Base-by-base conservation (phyloP, 2,329 filamentous ascomycete species). In the Diaporthe humulicola region DNA sequence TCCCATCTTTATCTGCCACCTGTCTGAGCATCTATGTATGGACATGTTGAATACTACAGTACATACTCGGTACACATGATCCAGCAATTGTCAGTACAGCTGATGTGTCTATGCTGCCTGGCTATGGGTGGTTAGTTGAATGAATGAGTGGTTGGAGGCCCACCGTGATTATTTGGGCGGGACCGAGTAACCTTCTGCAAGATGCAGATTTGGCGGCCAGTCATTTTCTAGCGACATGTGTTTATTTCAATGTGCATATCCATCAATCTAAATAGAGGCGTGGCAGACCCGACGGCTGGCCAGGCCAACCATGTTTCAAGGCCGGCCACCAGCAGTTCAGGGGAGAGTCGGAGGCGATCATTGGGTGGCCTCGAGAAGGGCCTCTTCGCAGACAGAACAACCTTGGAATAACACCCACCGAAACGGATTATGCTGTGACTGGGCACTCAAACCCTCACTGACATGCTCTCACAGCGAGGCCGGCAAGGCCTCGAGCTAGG, bases 231-330 rank as follows among this genome's bases (percentile, higher is more conserved):
- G 58, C 38, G 38, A 64, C 12, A 30, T 52, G 64, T 38, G 22
- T 40, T 52, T 54, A 19, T 67, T 38, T 69, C 22, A 28, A 19
- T 30, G 17, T 40, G 64, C 64, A 69, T 54, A 52, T 52, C 48
- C 64, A 69, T 28, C 45, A 69, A 69, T 54, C 48, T 69, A 54
- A 69, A 40, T 28, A 69, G 48, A 69, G 64, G 15, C 64, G 15
- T 54, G 48, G 64, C 64, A 33, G 64, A 38, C 30, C 38, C 2
- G 8, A 45, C 33, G 57, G 57, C 45, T 72, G 70, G 70, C 45
- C 40, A 33, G 70, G 70, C 70, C 57, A 72, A 56, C 57, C 57
- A 54, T 72, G 70, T 72, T 72, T 64, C 57, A 61, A 64, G 28
- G 48, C 40, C 56, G 36, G 45, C 40, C 57, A n/a, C 6, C 57